These are phyloP conservation scores for Keqinozyma sinolaborantium DNA, from an alignment of 1,139 yeast species.

Conservation along the genomic window DNA sequence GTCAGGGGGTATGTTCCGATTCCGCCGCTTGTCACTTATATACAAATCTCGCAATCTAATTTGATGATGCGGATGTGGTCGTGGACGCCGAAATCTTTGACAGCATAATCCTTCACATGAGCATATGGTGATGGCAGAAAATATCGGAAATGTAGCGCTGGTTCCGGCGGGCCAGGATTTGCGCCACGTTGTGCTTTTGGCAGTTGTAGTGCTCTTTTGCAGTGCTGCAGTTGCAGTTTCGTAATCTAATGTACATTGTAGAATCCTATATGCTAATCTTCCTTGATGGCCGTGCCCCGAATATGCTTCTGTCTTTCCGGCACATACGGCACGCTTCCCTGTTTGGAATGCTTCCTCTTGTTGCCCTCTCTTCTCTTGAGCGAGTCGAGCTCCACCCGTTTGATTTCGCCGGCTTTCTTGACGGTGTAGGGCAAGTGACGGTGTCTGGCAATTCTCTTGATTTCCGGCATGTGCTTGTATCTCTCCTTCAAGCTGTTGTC, in stretches of 20 bases:
- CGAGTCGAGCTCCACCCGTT: constrained; percentile 67
- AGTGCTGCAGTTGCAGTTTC: too few species aligned
- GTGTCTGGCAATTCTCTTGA: constrained; percentile 83
- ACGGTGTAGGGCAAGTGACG: constrained; percentile 86
- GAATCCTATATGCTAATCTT: constrained; percentile 16
- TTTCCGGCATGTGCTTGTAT: constrained; percentile 95
- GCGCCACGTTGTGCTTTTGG: too few species aligned
- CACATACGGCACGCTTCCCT: constrained; percentile 59
- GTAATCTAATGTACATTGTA: too few species aligned
- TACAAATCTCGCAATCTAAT: constrained; percentile 2
- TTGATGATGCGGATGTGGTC: too few species aligned
- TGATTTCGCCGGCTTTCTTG: constrained; percentile 86
- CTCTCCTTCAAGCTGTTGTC: constrained; percentile 89
- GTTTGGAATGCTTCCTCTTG: constrained; percentile 71
- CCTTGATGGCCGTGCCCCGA: constrained; percentile 72
- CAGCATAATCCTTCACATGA: too few species aligned
- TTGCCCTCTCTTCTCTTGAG: constrained; percentile 80
- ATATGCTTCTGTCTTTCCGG: constrained; percentile 84
- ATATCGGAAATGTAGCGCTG: too few species aligned
- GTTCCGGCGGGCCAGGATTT: too few species aligned
- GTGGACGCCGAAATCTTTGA: too few species aligned
- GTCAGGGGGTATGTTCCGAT: constrained; percentile 1
- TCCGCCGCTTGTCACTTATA: constrained; percentile 1
- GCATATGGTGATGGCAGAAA: too few species aligned
- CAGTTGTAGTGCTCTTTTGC: too few species aligned